Conservation (phyloP, 768 basidiomycete species). For the Flagelloscypha sp. region DNA sequence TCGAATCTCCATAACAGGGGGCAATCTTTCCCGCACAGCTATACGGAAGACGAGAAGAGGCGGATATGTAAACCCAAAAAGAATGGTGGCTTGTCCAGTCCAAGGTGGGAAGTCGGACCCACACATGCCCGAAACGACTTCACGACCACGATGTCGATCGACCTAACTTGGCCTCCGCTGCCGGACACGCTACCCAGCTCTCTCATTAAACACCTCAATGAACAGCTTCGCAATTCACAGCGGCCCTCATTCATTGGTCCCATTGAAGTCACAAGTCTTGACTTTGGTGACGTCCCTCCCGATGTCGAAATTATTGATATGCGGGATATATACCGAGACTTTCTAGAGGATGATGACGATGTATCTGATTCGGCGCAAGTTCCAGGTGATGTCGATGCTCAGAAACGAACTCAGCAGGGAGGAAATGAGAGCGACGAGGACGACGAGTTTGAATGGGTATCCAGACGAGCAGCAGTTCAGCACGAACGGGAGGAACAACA, state of each 20-base stretch:
- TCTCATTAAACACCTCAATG: constrained; percentile 71
- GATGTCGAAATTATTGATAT: constrained; percentile 88
- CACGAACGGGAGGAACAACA: constrained; percentile 38
- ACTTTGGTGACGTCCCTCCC: constrained; percentile 78
- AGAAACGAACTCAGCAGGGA: constrained; percentile 43
- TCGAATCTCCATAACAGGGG: no score
- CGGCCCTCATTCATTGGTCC: constrained; percentile 96
- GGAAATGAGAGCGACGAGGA: constrained; percentile 50
- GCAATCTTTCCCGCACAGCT: no score
- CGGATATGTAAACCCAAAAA: no score
- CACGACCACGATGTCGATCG: constrained; percentile 77
- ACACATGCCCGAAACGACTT: no score
- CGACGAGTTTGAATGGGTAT: constrained; percentile 81
- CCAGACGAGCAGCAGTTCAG: constrained; percentile 49
- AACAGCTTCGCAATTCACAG: constrained; percentile 57
- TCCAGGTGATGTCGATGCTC: constrained; percentile 31
- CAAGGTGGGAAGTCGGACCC: no score
- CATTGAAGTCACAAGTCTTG: constrained; percentile 75
- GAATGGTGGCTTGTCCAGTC: no score
- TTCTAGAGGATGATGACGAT: constrained; percentile 77
- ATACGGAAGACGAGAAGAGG: no score
- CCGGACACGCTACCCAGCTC: constrained; percentile 61
- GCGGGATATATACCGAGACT: constrained; percentile 90
- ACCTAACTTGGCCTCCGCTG: constrained; percentile 87
- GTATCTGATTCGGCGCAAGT: constrained; percentile 15